Conservation (phyloP, 768 basidiomycete species). For the Peribolospora kevripleyi region DNA sequence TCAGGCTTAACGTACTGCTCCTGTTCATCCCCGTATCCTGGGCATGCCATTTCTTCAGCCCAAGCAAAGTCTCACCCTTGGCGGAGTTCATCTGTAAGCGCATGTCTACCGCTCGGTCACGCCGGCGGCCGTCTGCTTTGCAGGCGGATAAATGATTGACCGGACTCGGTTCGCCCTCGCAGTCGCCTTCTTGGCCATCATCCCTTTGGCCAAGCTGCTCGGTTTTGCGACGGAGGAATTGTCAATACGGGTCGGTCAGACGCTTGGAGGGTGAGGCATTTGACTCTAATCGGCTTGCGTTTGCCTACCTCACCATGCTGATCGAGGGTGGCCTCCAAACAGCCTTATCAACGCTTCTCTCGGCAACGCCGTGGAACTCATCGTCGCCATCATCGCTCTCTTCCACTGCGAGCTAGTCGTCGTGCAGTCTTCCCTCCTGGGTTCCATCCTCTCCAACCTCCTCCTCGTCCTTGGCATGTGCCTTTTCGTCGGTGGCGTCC, state of each 20-base stretch:
- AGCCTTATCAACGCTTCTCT: not conserved
- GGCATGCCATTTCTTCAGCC: slow-evolving; percentile 7
- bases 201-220: slow-evolving; percentile 59
- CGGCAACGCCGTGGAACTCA: slow-evolving; percentile 13
- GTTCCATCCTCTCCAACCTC: slow-evolving; percentile 57
- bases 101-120: not conserved
- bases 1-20: too few relatives aligned
- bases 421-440: slow-evolving; percentile 59
- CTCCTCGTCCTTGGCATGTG: slow-evolving; percentile 56
- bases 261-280: not conserved
- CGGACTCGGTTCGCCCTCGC: slow-evolving; percentile 2
- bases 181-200: slow-evolving; percentile 60
- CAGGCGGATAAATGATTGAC: too few relatives aligned
- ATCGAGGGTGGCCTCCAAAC: slow-evolving; percentile 2
- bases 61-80: not conserved
- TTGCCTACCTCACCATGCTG: not conserved
- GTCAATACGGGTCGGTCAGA: slow-evolving; percentile 43
- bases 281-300: slow-evolving; percentile 21
- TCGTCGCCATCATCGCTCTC: slow-evolving; percentile 40
- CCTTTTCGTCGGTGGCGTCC: slow-evolving; percentile 2
- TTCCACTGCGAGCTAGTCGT: slow-evolving; percentile 56
- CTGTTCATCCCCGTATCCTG: slow-evolving; percentile 5
- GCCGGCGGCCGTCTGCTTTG: not conserved
- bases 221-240: slow-evolving; percentile 70
- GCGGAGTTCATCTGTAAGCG: not conserved